A percentile compares a stretch with the other conserved stretches of the same genome.
Evolutionary conservation across 768 basidiomycete genomes (phyloP).

Genomic region (Collybia nuda): DNA sequence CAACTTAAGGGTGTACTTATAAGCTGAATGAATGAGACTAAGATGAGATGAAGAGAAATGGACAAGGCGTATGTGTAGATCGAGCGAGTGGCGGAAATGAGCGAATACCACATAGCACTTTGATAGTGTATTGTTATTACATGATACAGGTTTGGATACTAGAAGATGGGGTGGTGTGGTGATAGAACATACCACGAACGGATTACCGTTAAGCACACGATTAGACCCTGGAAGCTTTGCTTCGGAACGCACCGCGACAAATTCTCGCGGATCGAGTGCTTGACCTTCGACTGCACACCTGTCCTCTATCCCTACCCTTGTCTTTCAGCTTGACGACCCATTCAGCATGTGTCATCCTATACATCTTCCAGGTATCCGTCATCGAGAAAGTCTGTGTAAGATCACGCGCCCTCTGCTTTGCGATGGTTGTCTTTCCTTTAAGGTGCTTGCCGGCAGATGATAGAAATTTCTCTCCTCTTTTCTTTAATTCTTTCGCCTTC

Average conservation of each 20-base stretch:
- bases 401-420: conserved; percentile 14
- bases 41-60: too few species aligned
- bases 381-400: conserved; percentile 21
- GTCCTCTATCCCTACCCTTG: conserved; percentile 10
- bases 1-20: too few species aligned
- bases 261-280: neutral
- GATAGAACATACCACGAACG: too few species aligned
- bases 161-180: too few species aligned
- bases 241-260: neutral
- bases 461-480: conserved; percentile 46
- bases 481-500: conserved; percentile 52
- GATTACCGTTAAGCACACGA: neutral
- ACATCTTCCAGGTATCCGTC: conserved; percentile 28
- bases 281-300: neutral
- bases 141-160: too few species aligned
- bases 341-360: conserved; percentile 30
- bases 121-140: too few species aligned
- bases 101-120: too few species aligned
- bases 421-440: conserved; percentile 32
- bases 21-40: too few species aligned
- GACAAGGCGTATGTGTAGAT: too few species aligned
- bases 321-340: conserved; percentile 26
- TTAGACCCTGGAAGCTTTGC: neutral
- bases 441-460: conserved; percentile 41
- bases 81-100: too few species aligned